Base-by-base conservation (phyloP, 2,329 filamentous ascomycete species). In the Epichloe glyceriae region DNA sequence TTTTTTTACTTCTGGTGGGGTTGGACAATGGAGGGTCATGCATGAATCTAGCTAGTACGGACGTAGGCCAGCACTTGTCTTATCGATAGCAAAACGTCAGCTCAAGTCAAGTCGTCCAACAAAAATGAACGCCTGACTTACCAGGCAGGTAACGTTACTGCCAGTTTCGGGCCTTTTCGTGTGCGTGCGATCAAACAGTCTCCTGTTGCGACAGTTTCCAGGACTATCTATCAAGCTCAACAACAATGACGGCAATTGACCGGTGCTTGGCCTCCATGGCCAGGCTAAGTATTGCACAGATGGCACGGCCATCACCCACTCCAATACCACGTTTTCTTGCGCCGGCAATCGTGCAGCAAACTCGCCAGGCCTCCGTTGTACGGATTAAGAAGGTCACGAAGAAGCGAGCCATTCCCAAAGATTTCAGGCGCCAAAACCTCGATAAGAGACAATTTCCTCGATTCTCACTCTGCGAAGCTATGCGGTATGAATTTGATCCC, bases 381-480 rank as follows among this genome's bases (percentile, higher is more conserved):
- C 61, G 70, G 55, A 72, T 71, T 60, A 75, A 73, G 59, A 81
- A 78, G 68, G 67, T 70, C 44, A 65, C 68, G 55, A 79, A 79
- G 68, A 78, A 75, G 66, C 82, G 76, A 67, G 72, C 75, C 59
- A 69, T 74, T 49, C 77, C 80, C 62, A 88, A 87, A 69, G 74
- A 78, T 11, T 80, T 78, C 55, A 80, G 78, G 56, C 77, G 80
- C 34, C 89, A 82, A 64, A 76, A 81, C 56, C 66, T 91, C 56
- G 78, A 78, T 55, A 72, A 80, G 56, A 78, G 81, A 42, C 75
- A 88, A 37, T 70, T 70, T 39, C 68, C 69, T 0, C 83, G 86
- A 61, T 95, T 85, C 62, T 80, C 88, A 1, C 75, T 98, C 34
- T 85, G 88, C 58, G 93, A 98, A 72, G 94, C 93, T 15, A 93